Evolutionary conservation across 176 grass and related monocot species (phyloP).

Genomic region (Pontederia paniculata): DNA sequence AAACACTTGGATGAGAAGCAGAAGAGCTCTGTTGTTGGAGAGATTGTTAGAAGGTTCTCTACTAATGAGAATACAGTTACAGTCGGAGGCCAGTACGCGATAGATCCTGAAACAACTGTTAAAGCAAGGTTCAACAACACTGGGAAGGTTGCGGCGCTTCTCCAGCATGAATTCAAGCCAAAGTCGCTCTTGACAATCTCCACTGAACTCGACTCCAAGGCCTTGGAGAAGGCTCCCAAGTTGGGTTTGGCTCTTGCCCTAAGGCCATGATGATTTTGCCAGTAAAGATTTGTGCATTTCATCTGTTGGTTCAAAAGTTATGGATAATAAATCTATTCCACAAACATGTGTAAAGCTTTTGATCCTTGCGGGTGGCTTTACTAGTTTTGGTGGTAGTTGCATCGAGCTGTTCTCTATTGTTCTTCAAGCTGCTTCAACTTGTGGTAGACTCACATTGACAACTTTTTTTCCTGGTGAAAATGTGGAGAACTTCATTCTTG

Average conservation of each 20-base stretch:
- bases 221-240: constrained; percentile 71
- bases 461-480: no score
- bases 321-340: background rate
- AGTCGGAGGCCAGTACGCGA: constrained; percentile 53
- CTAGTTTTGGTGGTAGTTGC: background rate
- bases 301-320: background rate
- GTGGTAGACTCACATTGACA: no score
- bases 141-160: constrained; percentile 74
- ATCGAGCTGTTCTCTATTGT: no score
- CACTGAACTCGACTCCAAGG: constrained; percentile 86
- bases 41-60: constrained; percentile 74
- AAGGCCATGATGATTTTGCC: constrained; percentile 43
- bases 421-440: no score
- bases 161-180: constrained; percentile 74
- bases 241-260: constrained; percentile 65
- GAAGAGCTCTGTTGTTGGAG: constrained; percentile 51
- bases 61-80: constrained; percentile 77
- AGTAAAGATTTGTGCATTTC: background rate
- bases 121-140: constrained; percentile 82
- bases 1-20: constrained; percentile 73
- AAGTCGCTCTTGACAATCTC: constrained; percentile 83
- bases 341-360: background rate
- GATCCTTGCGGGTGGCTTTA: background rate
- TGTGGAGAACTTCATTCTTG: no score
- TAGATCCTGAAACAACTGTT: constrained; percentile 58